Conservation (phyloP, 2,329 filamentous ascomycete species). For the Scytalidium sp. region DNA sequence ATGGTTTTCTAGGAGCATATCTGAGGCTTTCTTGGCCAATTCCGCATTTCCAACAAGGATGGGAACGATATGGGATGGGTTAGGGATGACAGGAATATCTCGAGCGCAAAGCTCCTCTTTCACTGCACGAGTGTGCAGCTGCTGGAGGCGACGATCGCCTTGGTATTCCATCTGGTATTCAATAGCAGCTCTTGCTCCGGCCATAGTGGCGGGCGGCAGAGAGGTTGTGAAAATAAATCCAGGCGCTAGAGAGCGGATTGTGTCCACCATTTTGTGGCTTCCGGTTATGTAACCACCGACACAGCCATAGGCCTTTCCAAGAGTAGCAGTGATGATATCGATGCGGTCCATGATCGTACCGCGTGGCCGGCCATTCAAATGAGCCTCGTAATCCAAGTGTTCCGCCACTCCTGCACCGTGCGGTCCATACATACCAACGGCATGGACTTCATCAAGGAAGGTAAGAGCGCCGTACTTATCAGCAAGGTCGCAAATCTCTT, state of each 20-base stretch:
- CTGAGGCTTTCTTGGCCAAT: constrained; percentile 85
- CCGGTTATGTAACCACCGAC: constrained; percentile 98
- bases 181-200: constrained; percentile 85
- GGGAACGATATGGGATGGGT: constrained; percentile 94
- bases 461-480: constrained; percentile 98
- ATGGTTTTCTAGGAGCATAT: constrained; percentile 86
- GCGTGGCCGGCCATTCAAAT: constrained; percentile 67
- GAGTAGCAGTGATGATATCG: constrained; percentile 95
- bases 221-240: constrained; percentile 99
- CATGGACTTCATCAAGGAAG: constrained; percentile 97
- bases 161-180: constrained; percentile 87
- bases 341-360: constrained; percentile 94
- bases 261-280: constrained; percentile 81
- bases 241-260: constrained; percentile 88
- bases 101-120: constrained; percentile 76
- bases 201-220: constrained; percentile 94
- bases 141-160: constrained; percentile 87
- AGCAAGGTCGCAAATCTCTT: constrained; percentile 91
- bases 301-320: constrained; percentile 97
- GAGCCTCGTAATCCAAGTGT: constrained; percentile 90
- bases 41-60: constrained; percentile 93
- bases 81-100: constrained; percentile 95
- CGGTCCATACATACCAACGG: constrained; percentile 98
- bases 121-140: constrained; percentile 92
- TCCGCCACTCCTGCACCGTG: constrained; percentile 94